Conservation (phyloP, 257 asterid species). For the Verbena officinalis region DNA sequence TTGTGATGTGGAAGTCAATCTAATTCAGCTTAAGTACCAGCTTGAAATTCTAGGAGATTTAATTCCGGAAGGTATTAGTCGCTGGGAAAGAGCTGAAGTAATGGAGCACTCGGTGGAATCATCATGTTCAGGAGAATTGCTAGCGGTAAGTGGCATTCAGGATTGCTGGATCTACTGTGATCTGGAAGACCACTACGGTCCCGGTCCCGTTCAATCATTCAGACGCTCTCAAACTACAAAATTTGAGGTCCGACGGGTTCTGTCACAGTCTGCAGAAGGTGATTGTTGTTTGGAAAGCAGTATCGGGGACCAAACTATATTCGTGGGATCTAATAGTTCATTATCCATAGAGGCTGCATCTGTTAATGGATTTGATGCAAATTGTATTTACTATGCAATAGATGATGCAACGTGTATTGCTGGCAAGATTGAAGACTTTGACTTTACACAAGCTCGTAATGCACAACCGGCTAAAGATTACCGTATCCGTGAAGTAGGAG, state of each 20-base stretch:
- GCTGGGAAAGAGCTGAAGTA: background rate
- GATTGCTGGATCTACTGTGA: background rate
- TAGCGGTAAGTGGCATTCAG: background rate
- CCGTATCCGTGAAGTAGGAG: too few species aligned
- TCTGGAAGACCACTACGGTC: too few species aligned
- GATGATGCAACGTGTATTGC: background rate
- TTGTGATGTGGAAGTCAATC: constrained; percentile 8
- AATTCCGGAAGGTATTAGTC: background rate
- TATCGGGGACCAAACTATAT: constrained; percentile 1
- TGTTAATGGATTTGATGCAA: too few species aligned
- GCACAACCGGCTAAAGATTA: too few species aligned
- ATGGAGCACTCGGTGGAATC: constrained; percentile 7
- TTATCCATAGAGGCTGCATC: constrained; percentile 1
- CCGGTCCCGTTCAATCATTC: background rate
- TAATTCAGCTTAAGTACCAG: background rate
- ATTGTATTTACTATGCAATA: constrained; percentile 5
- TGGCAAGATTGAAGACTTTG: too few species aligned
- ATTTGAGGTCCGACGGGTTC: constrained; percentile 5
- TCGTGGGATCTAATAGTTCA: constrained; percentile 6
- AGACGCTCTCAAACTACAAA: background rate
- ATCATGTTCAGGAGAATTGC: background rate
- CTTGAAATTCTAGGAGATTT: too few species aligned
- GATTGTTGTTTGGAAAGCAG: background rate
- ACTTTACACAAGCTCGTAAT: too few species aligned
- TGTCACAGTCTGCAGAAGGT: too few species aligned